Percentiles rank a stretch among this genome's conserved stretches.
Conservation (phyloP, 768 basidiomycete genomes). For the Boletus subparvulus region DNA sequence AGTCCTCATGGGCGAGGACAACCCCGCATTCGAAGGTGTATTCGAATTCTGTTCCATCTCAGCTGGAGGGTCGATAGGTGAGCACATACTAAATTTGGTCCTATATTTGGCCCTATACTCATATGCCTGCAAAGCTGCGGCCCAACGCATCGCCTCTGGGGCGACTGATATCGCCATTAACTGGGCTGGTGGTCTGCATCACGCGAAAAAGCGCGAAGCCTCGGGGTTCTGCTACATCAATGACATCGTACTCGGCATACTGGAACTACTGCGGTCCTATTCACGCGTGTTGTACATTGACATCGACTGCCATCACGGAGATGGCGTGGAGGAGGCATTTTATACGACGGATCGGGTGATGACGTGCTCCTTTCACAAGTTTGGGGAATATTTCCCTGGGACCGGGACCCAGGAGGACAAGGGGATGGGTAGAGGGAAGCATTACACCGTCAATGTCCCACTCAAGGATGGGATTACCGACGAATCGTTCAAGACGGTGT, state of each 20-base stretch:
- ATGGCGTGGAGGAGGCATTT: conserved; percentile 98
- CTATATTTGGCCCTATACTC: not conserved
- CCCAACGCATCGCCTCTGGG: conserved; percentile 75
- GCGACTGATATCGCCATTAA: conserved; percentile 84
- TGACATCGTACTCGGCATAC: conserved; percentile 91
- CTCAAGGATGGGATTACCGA: conserved; percentile 94
- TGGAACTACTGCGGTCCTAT: conserved; percentile 85
- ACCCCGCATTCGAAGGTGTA: conserved; percentile 93
- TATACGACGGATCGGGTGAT: conserved; percentile 97
- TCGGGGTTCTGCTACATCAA: conserved; percentile 99
- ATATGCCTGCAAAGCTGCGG: conserved; percentile 56
- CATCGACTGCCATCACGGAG: conserved; percentile 98
- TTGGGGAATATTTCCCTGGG: conserved; percentile 79
- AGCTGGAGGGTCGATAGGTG: conserved; percentile 91
- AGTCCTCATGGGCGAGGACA: conserved; percentile 84
- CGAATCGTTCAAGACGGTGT: conserved; percentile 83
- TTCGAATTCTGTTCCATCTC: conserved; percentile 98
- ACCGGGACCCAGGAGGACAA: conserved; percentile 82
- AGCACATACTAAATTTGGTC: conserved; percentile 22
- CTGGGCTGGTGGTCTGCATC: conserved; percentile 98
- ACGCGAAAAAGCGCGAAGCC: conserved; percentile 98
- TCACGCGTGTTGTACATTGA: conserved; percentile 95
- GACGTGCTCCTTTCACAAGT: conserved; percentile 97
- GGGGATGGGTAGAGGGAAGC: conserved; percentile 79
- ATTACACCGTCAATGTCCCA: conserved; percentile 92